Evolutionary conservation across 208 protist species (phyloP).

Genomic region (Herpetomonas samuelpessoai): DNA sequence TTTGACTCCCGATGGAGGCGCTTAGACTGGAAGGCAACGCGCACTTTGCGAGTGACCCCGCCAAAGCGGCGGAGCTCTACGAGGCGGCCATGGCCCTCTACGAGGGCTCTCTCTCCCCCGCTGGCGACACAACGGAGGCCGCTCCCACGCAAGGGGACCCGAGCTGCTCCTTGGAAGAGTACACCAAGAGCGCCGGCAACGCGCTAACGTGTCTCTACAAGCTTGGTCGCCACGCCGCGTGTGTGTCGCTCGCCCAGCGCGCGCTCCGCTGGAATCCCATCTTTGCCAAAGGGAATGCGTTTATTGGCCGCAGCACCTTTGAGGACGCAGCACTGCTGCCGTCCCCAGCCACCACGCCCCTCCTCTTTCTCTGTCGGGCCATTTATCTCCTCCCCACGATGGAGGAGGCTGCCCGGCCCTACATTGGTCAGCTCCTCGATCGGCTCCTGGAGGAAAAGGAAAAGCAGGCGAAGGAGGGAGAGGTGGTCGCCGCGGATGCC

Average conservation of each 20-base stretch:
- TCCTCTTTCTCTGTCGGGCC: constrained; percentile 73
- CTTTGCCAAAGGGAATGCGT: constrained; percentile 81
- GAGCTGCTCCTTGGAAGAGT: constrained; percentile 59
- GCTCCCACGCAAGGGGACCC: not conserved
- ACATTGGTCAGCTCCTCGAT: constrained; percentile 21
- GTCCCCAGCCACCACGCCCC: constrained; percentile 8
- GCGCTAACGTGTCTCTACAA: constrained; percentile 80
- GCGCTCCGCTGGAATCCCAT: constrained; percentile 61
- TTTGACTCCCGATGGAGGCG: too few relatives aligned
- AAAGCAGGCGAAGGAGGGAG: constrained; percentile 6
- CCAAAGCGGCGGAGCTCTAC: constrained; percentile 48
- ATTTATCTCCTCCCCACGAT: constrained; percentile 67
- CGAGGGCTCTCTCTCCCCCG: constrained; percentile 12
- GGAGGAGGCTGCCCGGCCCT: constrained; percentile 23
- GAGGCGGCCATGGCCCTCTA: constrained; percentile 50
- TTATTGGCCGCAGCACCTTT: constrained; percentile 58
- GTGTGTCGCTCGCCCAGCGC: constrained; percentile 35
- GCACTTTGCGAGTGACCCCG: constrained; percentile 49
- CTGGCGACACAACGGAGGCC: constrained; percentile 7
- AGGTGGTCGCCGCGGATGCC: not conserved
- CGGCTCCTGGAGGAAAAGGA: constrained; percentile 9
- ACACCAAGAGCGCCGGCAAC: constrained; percentile 80
- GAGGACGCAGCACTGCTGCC: constrained; percentile 17
- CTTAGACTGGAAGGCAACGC: constrained; percentile 66
- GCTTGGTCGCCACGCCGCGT: constrained; percentile 31